Base-by-base conservation (phyloP, 495 filamentous ascomycete species). In the Aspergillus leporis region DNA sequence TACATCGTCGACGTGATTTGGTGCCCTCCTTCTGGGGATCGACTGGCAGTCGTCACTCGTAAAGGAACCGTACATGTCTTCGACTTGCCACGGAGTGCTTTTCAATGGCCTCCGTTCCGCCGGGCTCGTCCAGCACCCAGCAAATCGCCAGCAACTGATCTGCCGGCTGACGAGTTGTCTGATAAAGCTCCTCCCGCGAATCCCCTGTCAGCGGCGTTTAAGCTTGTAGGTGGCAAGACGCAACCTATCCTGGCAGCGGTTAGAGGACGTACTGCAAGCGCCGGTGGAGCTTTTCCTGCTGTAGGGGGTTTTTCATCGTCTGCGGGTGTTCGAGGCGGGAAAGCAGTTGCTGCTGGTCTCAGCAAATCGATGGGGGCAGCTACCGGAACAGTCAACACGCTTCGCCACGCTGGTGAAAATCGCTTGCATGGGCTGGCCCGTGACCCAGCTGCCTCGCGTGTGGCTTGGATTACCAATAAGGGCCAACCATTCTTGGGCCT, bases 51-150 rank as follows among this genome's bases (percentile, higher is more conserved):
- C 66, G 83, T 96, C 47, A 97, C 93, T 10, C 88, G 93, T 57
- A 88, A 90, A 62, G 91, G 93, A n/a, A 98, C 94, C 2, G 86
- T 97, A 5, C 94, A 98, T 72, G 84, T 96, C 23, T 86, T 94
- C 63, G 90, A 96, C 63, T 75, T 97, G 48, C 90, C 91, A n/a
- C 74, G 85, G 25, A 88, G 83, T 51, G 90, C 92, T 4, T 92
- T 91, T 57, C 85, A 89, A 43, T 97, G 93, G 93, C 93, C 93
- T 31, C 93, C 93, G 45, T 86, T 87, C 55, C 90, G 89, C 47
- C 87, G 89, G 53, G 74, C 74, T 30, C 79, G 75, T 18, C 65
- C 77, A 19, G 68, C 77, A 21, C 73, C 79, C n/a, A 67, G 64
- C 25, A 77, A 75, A 43, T 70, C 63, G 32, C 73, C 43, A 38